Evolutionary conservation across 2,329 filamentous ascomycete genomes (phyloP).

Genomic region (Pseudogymnoascus sp.): DNA sequence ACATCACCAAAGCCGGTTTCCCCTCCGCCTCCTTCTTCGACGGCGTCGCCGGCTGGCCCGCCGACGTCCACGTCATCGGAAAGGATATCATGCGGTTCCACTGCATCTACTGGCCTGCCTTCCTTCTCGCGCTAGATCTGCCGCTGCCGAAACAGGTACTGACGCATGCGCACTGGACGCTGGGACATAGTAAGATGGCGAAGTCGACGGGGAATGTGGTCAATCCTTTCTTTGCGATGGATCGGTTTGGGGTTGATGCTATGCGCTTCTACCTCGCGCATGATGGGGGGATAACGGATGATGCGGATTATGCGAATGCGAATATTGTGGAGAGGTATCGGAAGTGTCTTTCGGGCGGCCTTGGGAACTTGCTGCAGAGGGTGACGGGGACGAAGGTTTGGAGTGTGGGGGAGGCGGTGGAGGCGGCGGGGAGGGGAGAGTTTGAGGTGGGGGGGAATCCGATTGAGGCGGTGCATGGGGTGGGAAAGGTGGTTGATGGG

Average conservation of each 20-base stretch:
- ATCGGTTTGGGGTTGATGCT: slow-evolving; percentile 79
- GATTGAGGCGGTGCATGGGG: slow-evolving; percentile 33
- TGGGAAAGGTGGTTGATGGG: slow-evolving; percentile 37
- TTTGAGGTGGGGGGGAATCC: slow-evolving; percentile 27
- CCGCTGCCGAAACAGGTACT: slow-evolving; percentile 73
- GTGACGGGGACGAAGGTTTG: slow-evolving; percentile 63
- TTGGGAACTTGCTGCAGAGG: slow-evolving; percentile 75
- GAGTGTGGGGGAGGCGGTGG: slow-evolving; percentile 39
- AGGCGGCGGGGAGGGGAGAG: slow-evolving; percentile 22
- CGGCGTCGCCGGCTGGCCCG: slow-evolving; percentile 68
- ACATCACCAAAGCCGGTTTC: slow-evolving; percentile 81
- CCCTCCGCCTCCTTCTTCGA: slow-evolving; percentile 65
- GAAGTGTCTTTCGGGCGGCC: slow-evolving; percentile 65
- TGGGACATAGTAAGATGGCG: slow-evolving; percentile 89
- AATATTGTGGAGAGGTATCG: slow-evolving; percentile 70
- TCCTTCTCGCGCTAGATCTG: slow-evolving; percentile 80
- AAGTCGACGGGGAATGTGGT: slow-evolving; percentile 94
- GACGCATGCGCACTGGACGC: slow-evolving; percentile 91
- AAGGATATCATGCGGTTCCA: slow-evolving; percentile 98
- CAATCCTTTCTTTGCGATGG: slow-evolving; percentile 84
- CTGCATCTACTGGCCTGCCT: slow-evolving; percentile 95
- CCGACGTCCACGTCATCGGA: slow-evolving; percentile 84
- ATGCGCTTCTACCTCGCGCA: slow-evolving; percentile 85
- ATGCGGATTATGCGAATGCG: slow-evolving; percentile 79
- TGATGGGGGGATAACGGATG: slow-evolving; percentile 68